Evolutionary conservation across 116 monocot genomes (phyloP).

Genomic region (Trichopus zeylanicus): DNA sequence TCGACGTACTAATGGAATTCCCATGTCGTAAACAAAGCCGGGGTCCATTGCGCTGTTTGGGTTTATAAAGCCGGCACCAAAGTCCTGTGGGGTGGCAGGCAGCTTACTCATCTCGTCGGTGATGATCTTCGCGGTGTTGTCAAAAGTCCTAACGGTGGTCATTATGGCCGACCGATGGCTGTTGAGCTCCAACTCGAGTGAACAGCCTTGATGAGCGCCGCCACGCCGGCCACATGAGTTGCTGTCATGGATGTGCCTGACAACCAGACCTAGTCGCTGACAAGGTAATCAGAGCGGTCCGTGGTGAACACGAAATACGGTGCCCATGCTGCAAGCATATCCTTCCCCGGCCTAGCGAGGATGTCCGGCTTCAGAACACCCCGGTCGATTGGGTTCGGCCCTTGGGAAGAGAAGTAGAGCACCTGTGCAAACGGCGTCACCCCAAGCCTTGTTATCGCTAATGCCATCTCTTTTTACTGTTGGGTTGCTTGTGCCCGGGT

Average conservation of each 20-base stretch:
- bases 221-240: conserved; percentile 29
- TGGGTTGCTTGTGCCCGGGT: too few relatives aligned
- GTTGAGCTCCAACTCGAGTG: conserved; percentile 21
- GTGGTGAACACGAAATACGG: conserved; percentile 10
- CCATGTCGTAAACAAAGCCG: conserved; percentile 23
- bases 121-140: conserved; percentile 9
- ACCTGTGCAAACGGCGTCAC: conserved; percentile 16
- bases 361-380: conserved; percentile 31
- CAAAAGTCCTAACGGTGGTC: conserved; percentile 15
- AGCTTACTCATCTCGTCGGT: neutral
- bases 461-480: too few relatives aligned
- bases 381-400: conserved; percentile 15
- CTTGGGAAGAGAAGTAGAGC: conserved; percentile 22
- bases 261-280: conserved; percentile 14
- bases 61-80: conserved; percentile 20
- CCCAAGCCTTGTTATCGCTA: conserved; percentile 17
- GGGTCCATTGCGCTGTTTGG: conserved; percentile 23
- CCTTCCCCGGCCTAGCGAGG: conserved; percentile 25
- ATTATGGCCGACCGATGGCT: conserved; percentile 22
- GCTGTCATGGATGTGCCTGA: conserved; percentile 40
- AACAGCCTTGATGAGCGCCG: conserved; percentile 7
- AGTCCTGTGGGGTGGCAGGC: conserved; percentile 8
- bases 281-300: neutral
- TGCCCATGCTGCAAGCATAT: conserved; percentile 28
- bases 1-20: too few relatives aligned